These are phyloP conservation scores for Yamadazyma sp. DNA, from an alignment of 805 yeast genomes.

Conservation along the genomic window DNA sequence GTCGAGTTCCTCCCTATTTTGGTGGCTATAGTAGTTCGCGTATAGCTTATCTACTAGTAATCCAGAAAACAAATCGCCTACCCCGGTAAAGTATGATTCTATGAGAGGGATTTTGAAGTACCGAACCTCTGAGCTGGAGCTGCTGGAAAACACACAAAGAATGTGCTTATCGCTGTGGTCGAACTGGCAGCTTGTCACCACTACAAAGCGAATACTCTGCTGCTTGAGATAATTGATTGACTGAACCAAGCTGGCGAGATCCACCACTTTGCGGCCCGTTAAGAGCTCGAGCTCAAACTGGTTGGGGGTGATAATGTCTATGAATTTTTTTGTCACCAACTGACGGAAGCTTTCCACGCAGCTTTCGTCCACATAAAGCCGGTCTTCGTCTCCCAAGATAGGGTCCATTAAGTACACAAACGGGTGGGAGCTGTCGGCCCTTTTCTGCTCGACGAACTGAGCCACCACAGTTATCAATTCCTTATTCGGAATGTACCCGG, in stretches of 20 bases:
- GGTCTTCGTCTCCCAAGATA: slow-evolving; percentile 79
- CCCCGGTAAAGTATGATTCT: slow-evolving; percentile 88
- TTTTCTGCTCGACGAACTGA: too few species aligned
- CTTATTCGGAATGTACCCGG: slow-evolving; percentile 69
- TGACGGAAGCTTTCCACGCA: slow-evolving; percentile 36
- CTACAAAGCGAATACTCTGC: slow-evolving; percentile 57
- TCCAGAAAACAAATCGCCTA: slow-evolving; percentile 89
- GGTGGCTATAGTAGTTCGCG: slow-evolving; percentile 16
- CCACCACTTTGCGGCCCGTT: slow-evolving; percentile 48
- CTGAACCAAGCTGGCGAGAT: slow-evolving; percentile 34
- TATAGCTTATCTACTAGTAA: slow-evolving; percentile 63
- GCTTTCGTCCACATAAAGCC: slow-evolving; percentile 56
- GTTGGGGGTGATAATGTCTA: slow-evolving; percentile 84
- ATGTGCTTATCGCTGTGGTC: slow-evolving; percentile 16
- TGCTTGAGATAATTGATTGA: slow-evolving; percentile 55
- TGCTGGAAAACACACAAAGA: slow-evolving; percentile 27
- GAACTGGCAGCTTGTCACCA: slow-evolving; percentile 51
- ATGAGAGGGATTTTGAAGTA: slow-evolving; percentile 58
- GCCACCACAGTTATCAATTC: slow-evolving; percentile 38
- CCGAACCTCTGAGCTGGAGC: slow-evolving; percentile 18
- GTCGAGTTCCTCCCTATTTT: background rate
- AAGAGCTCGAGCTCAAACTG: slow-evolving; percentile 84
- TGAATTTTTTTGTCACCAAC: slow-evolving; percentile 55
- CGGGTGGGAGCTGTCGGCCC: background rate
- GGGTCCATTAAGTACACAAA: slow-evolving; percentile 66